Evolutionary conservation across 192 early-diverging fungal species (phyloP).

Genomic region (Cetraspora pellucida): DNA sequence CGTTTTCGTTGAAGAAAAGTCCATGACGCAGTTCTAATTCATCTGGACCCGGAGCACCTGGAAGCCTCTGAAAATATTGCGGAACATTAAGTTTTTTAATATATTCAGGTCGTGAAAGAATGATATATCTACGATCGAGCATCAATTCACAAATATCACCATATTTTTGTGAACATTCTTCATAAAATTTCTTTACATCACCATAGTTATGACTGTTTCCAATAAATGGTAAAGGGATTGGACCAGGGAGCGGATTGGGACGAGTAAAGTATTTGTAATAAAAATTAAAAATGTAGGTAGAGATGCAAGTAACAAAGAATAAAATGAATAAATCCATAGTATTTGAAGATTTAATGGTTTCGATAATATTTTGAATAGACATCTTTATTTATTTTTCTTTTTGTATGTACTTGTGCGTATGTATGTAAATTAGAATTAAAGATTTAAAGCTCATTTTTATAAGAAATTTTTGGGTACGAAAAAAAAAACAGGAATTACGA

Average conservation of each 20-base stretch:
- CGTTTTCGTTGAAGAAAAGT: not conserved
- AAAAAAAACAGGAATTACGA: no score
- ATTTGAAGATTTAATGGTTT: not conserved
- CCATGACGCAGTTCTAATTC: not conserved
- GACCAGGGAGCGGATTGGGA: not conserved
- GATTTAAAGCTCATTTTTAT: no score
- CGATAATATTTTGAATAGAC: not conserved
- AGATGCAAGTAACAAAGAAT: not conserved
- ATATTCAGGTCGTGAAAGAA: conserved; percentile 7
- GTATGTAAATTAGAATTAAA: not conserved
- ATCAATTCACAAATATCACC: conserved; percentile 16
- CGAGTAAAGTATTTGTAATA: conserved; percentile 7
- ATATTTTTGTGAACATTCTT: conserved; percentile 8
- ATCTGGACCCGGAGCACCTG: not conserved
- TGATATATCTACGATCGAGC: not conserved
- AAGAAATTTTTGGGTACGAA: no score
- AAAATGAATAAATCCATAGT: no score
- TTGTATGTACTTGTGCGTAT: not conserved
- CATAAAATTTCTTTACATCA: not conserved
- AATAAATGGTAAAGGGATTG: conserved; percentile 7
- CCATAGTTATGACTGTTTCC: not conserved
- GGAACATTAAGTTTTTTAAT: not conserved
- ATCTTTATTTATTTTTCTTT: not conserved
- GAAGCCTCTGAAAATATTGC: not conserved
- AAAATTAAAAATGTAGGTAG: not conserved